phyloP scores from a whole-genome alignment of 2,329 filamentous ascomycete species.

The Penicillium sp. region DNA sequence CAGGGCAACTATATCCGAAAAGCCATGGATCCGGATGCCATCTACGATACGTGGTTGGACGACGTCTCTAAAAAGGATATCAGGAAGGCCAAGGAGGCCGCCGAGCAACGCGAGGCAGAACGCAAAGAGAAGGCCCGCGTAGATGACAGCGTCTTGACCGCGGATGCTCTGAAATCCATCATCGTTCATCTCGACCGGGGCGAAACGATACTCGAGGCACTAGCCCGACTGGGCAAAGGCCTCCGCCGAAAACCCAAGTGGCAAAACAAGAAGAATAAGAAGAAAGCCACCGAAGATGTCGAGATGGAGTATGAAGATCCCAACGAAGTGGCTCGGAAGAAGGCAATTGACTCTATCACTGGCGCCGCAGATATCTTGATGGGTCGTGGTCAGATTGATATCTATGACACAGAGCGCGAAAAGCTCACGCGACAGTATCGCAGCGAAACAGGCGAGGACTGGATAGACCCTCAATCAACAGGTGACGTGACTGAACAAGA shows the following conservation, averaged over 20 bases:
- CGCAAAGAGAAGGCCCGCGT: constrained; percentile 65
- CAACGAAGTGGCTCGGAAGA: constrained; percentile 65
- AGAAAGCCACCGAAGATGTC: constrained; percentile 53
- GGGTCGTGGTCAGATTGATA: constrained; percentile 76
- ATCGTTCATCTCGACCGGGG: constrained; percentile 71
- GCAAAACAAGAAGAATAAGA: constrained; percentile 55
- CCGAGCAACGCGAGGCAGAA: constrained; percentile 78
- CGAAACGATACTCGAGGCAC: constrained; percentile 83
- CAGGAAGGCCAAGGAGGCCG: constrained; percentile 77
- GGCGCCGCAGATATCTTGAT: constrained; percentile 85
- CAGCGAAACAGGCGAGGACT: constrained; percentile 81
- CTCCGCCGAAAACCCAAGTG: constrained; percentile 60
- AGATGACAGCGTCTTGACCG: constrained; percentile 70
- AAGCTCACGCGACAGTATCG: constrained; percentile 76
- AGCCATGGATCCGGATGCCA: constrained; percentile 79
- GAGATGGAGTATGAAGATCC: constrained; percentile 70
- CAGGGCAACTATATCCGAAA: constrained; percentile 88
- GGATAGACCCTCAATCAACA: constrained; percentile 55
- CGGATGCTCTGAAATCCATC: constrained; percentile 68
- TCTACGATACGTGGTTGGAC: constrained; percentile 89
- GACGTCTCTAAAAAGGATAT: constrained; percentile 93
- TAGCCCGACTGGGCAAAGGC: constrained; percentile 72
- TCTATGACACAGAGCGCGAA: constrained; percentile 87
- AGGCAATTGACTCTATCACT: constrained; percentile 76
- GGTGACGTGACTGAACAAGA: constrained; percentile 36